Evolutionary conservation across 1,284 basidiomycete genomes (phyloP), one percentile per base, ranked within the genome.

Genomic region (Austroboletus novae-zelandiae): DNA sequence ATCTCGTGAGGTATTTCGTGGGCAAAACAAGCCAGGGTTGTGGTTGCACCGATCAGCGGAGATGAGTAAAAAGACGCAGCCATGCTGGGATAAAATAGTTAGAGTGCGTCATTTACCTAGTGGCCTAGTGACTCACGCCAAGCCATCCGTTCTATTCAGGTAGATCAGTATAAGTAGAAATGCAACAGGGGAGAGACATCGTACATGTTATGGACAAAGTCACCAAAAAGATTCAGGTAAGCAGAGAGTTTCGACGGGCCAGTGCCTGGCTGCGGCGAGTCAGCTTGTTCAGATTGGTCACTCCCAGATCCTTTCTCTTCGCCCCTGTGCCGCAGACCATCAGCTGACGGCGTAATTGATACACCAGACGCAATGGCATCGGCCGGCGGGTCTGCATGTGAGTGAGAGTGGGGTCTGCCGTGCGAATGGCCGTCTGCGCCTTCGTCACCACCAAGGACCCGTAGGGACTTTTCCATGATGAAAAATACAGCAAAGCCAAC

Each of bases 1-100:
- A 94, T 94, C 75, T 93, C 91, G 62, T 93, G 91, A 15, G 91
- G 91, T 48, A 94, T 93, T 69, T 94, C 91, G 67, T 94, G 91
- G 7, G 90, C 91, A 65, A 94, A 94, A 62, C 91, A 94, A 15
- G 92, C 92, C 42, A 94, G 78, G 11, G 91, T 93, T 2, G 91
- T 94, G 45, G 91, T 93, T 35, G 91, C 91, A 39, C 91, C 91
- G 57, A 94, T 90, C 46, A 91, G 75, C 2, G 91, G 91, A 35
- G 87, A 89, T 18, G 89, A 90, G 67, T 94, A 94, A 74, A 94
- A 94, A 20, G 88, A 91, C 42, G 91, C 91, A 11, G 90, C 88
- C 89, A 94, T 93, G 40, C 87, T 89, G 57, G 37, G 40, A 48
- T 23, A 23, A 23, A 23, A 23, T 5, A 23, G 20, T 23, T 23